Percentiles rank a stretch among this genome's conserved stretches.
Evolutionary conservation across 2,329 filamentous ascomycete genomes (phyloP).

Genomic region (Verticillium tricorpus): DNA sequence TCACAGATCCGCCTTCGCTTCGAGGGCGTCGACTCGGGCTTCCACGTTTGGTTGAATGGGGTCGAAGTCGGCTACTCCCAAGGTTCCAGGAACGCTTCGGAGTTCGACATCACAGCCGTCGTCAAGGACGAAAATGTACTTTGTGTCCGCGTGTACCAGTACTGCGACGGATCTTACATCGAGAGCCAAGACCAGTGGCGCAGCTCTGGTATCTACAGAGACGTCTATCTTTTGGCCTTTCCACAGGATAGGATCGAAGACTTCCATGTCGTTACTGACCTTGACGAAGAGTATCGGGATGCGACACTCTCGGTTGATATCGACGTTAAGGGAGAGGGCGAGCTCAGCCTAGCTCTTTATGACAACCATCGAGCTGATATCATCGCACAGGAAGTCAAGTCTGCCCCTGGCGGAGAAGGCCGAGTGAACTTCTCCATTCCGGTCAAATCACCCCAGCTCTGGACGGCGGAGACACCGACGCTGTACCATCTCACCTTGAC

Average conservation of each 20-base stretch:
- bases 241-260: constrained; percentile 49
- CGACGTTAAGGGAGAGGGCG: constrained; percentile 32
- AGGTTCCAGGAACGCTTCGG: constrained; percentile 65
- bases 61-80: constrained; percentile 66
- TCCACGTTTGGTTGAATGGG: constrained; percentile 68
- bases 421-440: neutral
- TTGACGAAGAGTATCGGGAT: constrained; percentile 50
- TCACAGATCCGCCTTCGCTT: constrained; percentile 64
- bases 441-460: constrained; percentile 52
- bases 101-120: constrained; percentile 62
- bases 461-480: constrained; percentile 65
- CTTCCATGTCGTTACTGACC: constrained; percentile 48
- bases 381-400: too few species aligned
- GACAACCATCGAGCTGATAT: constrained; percentile 18
- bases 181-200: constrained; percentile 71
- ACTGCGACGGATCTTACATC: constrained; percentile 67
- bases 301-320: constrained; percentile 40
- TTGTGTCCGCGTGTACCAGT: constrained; percentile 66
- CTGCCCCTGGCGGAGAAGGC: too few species aligned
- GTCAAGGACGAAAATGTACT: constrained; percentile 41
- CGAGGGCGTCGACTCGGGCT: constrained; percentile 70
- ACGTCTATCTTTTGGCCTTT: constrained; percentile 62
- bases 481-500: constrained; percentile 48
- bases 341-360: constrained; percentile 23
- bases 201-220: constrained; percentile 63